phyloP scores from a whole-genome alignment of 2,329 filamentous ascomycete species.

The Plectosphaerella sp. region DNA sequence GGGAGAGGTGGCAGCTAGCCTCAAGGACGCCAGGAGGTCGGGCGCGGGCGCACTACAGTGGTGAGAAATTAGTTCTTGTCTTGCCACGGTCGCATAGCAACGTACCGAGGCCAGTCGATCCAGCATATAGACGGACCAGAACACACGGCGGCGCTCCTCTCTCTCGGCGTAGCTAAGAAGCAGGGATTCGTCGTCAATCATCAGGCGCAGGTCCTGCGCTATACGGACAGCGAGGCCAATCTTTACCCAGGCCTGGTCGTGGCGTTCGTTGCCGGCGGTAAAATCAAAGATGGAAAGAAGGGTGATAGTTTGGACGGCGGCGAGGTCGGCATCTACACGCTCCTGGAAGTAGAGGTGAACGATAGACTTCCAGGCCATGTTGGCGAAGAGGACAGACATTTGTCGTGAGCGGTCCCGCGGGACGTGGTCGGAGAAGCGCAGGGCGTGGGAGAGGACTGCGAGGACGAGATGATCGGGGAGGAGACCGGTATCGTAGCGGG shows the following conservation, averaged over 20 bases:
- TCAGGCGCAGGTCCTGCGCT: constrained; percentile 27
- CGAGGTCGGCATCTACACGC: constrained; percentile 21
- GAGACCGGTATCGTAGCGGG: constrained; percentile 12
- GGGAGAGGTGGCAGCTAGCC: constrained; percentile 22
- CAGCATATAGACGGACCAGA: constrained; percentile 33
- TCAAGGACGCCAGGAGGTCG: constrained; percentile 27
- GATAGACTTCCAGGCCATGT: constrained; percentile 24
- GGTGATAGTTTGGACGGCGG: constrained; percentile 29
- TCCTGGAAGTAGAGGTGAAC: constrained; percentile 25
- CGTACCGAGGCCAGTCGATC: constrained; percentile 25
- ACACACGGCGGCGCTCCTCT: constrained; percentile 27
- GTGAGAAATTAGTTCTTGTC: too few species aligned
- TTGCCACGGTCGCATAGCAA: too few species aligned
- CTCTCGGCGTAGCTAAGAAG: constrained; percentile 15
- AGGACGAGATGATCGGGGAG: not conserved
- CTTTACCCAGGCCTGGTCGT: constrained; percentile 29
- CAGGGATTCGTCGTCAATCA: constrained; percentile 23
- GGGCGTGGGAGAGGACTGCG: not conserved
- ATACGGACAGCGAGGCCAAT: constrained; percentile 25
- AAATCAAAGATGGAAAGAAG: constrained; percentile 30
- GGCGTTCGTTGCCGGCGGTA: constrained; percentile 28
- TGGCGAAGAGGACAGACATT: not conserved
- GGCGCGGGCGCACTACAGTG: constrained; percentile 25
- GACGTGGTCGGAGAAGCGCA: not conserved
- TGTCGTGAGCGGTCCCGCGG: not conserved